Conservation (phyloP, 768 basidiomycete genomes). For the Macrolepiota fuliginosa region DNA sequence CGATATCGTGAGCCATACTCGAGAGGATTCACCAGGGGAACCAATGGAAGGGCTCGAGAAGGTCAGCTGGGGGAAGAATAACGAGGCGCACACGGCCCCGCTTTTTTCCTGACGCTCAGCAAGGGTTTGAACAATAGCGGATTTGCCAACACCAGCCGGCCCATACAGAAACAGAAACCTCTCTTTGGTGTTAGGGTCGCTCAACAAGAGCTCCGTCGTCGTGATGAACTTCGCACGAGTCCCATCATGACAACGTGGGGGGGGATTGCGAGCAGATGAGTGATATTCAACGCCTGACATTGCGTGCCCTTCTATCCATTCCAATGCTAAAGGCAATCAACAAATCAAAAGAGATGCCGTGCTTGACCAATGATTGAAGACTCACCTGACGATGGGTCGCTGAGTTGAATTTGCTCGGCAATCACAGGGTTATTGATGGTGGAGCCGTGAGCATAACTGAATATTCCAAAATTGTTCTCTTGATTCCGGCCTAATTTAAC, state of each 20-base stretch:
- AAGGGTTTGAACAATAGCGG: conserved; percentile 10
- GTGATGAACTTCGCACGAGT: neutral
- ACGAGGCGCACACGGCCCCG: neutral
- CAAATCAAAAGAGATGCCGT: no score
- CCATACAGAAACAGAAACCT: neutral
- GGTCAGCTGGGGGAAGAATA: conserved; percentile 1
- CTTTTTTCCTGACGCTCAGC: neutral
- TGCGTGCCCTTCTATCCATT: no score
- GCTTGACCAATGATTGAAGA: no score
- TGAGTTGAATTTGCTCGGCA: no score
- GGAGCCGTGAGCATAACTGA: no score
- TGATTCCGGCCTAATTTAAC: no score
- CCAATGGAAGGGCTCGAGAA: no score
- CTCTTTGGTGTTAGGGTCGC: neutral
- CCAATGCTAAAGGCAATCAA: no score
- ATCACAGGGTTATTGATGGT: no score
- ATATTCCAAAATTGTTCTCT: no score
- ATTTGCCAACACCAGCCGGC: conserved; percentile 11
- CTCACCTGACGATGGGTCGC: no score
- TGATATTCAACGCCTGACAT: neutral
- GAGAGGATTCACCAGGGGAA: neutral
- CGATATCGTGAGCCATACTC: neutral
- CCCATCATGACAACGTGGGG: neutral
- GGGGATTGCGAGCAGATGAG: neutral
- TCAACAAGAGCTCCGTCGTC: neutral